These are phyloP conservation scores for Lophium mytilinum DNA, from an alignment of 495 filamentous ascomycete species.

Conservation along the genomic window DNA sequence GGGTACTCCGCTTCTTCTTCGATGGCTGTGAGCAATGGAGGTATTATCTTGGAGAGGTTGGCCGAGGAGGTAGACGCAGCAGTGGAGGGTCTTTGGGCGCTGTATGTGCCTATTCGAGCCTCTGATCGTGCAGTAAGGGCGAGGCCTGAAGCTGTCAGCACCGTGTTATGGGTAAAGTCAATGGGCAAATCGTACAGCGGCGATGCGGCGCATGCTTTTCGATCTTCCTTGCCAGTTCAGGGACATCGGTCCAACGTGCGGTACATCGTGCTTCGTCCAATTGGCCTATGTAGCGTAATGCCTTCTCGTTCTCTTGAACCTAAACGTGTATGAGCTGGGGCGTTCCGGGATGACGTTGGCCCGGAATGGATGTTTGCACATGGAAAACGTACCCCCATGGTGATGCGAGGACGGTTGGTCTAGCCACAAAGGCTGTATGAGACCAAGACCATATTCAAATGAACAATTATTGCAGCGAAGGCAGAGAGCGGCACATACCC, in stretches of 20 bases:
- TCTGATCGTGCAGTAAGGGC: slow-evolving; percentile 69
- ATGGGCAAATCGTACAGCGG: slow-evolving; percentile 53
- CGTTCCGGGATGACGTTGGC: slow-evolving; percentile 19
- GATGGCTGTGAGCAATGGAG: slow-evolving; percentile 54
- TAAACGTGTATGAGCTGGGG: slow-evolving; percentile 5
- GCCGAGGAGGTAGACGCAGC: slow-evolving; percentile 37
- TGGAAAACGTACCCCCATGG: slow-evolving; percentile 18
- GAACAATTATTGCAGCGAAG: background rate
- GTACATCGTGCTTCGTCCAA: slow-evolving; percentile 82
- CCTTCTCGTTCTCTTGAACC: slow-evolving; percentile 52
- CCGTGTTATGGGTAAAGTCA: slow-evolving; percentile 6
- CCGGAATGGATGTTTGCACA: background rate
- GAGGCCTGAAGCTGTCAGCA: slow-evolving; percentile 48
- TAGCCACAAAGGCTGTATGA: background rate
- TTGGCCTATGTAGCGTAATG: slow-evolving; percentile 64
- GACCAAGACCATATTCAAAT: background rate
- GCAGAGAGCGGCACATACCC: background rate
- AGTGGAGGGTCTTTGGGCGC: slow-evolving; percentile 30
- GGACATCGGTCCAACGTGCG: slow-evolving; percentile 81
- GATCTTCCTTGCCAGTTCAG: slow-evolving; percentile 82
- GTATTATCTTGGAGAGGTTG: slow-evolving; percentile 53
- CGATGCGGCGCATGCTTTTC: slow-evolving; percentile 85
- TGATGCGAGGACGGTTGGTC: background rate
- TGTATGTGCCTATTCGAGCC: slow-evolving; percentile 49
- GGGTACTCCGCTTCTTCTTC: slow-evolving; percentile 47